Evolutionary conservation across 352 stramenopile species (phyloP).

Genomic region (Blastocystis hominis): DNA sequence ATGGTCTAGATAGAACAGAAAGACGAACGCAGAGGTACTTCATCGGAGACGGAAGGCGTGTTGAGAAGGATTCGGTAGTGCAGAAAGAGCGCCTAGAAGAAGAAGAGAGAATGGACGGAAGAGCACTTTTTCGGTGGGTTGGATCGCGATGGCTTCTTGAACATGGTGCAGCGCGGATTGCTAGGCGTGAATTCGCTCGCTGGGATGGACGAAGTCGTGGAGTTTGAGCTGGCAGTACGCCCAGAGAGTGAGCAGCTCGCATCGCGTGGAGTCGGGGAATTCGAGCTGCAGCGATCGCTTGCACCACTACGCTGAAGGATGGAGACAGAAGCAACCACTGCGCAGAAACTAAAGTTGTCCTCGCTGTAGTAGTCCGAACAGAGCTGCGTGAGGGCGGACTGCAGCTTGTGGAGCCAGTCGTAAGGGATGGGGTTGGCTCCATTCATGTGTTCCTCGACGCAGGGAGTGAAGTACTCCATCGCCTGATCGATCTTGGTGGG

Average conservation of each 20-base stretch:
- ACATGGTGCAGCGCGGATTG: conserved; percentile 10
- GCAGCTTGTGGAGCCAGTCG: background rate
- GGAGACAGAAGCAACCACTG: background rate
- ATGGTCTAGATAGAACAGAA: background rate
- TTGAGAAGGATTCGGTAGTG: conserved; percentile 5
- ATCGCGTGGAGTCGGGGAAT: background rate
- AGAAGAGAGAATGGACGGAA: background rate
- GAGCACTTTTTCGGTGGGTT: background rate
- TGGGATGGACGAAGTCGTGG: background rate
- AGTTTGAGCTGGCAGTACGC: conserved; percentile 10
- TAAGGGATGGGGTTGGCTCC: background rate
- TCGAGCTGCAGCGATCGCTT: background rate
- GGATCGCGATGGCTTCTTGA: background rate
- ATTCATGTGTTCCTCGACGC: conserved; percentile 23
- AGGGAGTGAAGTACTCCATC: background rate
- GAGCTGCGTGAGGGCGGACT: background rate
- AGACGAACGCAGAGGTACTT: background rate
- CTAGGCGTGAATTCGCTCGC: background rate
- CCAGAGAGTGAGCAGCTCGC: conserved; percentile 30
- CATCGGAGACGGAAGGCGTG: background rate
- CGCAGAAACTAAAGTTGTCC: background rate
- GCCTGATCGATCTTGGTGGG: background rate
- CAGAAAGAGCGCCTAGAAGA: conserved; percentile 3
- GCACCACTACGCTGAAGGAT: conserved; percentile 13
- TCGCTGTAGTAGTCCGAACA: conserved; percentile 36